A percentile compares a stretch with the other conserved stretches of the same genome.
These are phyloP conservation scores for Tagetes erecta DNA, from an alignment of 129 eudicot species.

Conservation along the genomic window DNA sequence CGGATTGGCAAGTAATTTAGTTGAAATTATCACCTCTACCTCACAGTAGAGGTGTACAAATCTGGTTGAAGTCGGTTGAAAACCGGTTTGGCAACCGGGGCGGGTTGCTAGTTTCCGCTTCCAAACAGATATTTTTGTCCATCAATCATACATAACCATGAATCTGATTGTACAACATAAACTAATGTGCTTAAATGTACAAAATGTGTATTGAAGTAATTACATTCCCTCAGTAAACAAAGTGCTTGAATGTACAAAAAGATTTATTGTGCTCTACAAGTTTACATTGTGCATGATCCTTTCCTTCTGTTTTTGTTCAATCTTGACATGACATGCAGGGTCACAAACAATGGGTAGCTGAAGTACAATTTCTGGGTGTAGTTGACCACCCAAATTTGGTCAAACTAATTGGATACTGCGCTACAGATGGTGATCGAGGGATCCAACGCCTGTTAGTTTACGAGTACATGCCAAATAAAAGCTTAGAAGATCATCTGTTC, in stretches of 20 bases:
- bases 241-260: neutral
- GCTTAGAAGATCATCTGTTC: slow-evolving; percentile 86
- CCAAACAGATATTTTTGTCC: too few species aligned
- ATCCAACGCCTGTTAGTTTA: slow-evolving; percentile 85
- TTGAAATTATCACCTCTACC: neutral
- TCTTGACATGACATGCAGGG: slow-evolving; percentile 51
- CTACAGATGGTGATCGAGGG: slow-evolving; percentile 78
- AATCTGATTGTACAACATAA: neutral
- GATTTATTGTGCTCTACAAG: neutral
- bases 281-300: slow-evolving; percentile 15
- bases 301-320: neutral
- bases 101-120: too few species aligned
- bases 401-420: slow-evolving; percentile 85
- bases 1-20: neutral
- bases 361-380: slow-evolving; percentile 84
- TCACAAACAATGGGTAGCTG: slow-evolving; percentile 92
- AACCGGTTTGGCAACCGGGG: too few species aligned
- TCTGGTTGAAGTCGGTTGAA: too few species aligned
- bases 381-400: slow-evolving; percentile 93
- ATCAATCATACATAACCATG: neutral
- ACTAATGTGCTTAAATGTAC: slow-evolving; percentile 1
- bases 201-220: neutral
- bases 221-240: neutral
- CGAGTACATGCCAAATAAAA: slow-evolving; percentile 86
- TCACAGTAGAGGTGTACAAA: neutral